These are phyloP conservation scores for Boletales sp. DNA, from an alignment of 768 basidiomycete species.

Conservation along the genomic window DNA sequence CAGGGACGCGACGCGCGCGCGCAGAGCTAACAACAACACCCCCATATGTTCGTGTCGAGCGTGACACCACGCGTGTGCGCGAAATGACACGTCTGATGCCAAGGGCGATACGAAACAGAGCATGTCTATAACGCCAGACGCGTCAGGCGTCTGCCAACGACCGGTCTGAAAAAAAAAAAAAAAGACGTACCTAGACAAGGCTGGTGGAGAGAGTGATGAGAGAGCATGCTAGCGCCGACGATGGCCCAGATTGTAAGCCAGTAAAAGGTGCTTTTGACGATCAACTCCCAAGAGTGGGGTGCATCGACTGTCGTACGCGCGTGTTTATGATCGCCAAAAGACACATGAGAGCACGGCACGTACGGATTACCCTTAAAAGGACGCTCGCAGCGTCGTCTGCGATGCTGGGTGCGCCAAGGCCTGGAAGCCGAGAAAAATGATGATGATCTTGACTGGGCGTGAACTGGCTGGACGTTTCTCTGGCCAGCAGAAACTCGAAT, in stretches of 20 bases:
- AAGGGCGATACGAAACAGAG: too few relatives aligned
- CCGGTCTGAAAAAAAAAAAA: too few relatives aligned
- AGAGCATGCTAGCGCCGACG: background rate
- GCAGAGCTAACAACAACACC: background rate
- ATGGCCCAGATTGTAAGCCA: constrained; percentile 10
- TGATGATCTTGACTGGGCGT: background rate
- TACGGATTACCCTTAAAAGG: constrained; percentile 14
- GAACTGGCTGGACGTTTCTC: background rate
- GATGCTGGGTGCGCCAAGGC: background rate
- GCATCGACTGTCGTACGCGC: constrained; percentile 9
- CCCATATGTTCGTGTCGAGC: too few relatives aligned
- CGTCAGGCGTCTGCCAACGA: too few relatives aligned
- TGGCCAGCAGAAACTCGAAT: constrained; percentile 9
- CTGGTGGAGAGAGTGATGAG: background rate
- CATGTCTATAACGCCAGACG: too few relatives aligned
- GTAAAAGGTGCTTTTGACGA: constrained; percentile 7
- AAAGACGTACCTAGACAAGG: background rate
- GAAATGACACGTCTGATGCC: too few relatives aligned
- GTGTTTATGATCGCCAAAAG: background rate
- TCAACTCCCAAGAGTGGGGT: constrained; percentile 14
- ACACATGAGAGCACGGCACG: background rate
- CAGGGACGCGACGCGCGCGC: background rate
- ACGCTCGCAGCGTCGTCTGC: background rate
- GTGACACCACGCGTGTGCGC: too few relatives aligned
- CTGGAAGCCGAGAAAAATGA: background rate